Evolutionary conservation across 2,329 filamentous ascomycete genomes (phyloP).

Genomic region (Diplocarpon rosae): DNA sequence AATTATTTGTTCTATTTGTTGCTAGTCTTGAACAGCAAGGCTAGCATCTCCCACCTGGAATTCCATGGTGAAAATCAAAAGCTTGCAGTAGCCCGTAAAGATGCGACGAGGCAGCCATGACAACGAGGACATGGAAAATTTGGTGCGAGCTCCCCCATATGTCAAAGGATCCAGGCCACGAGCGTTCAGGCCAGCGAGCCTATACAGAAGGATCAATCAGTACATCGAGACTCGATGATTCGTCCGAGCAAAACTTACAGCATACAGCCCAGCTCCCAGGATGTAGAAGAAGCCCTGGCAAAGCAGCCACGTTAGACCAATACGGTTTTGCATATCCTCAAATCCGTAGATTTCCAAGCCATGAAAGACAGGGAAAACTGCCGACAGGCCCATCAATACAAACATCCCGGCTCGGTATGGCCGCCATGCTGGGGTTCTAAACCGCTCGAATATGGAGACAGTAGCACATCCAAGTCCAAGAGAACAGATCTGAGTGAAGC

Average conservation of each 20-base stretch:
- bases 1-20: too few species aligned
- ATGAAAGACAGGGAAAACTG: constrained; percentile 73
- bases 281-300: constrained; percentile 78
- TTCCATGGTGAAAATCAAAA: constrained; percentile 73
- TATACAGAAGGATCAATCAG: constrained; percentile 26
- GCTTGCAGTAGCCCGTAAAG: constrained; percentile 71
- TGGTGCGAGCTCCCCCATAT: constrained; percentile 92
- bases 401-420: constrained; percentile 86
- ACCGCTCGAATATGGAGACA: constrained; percentile 70
- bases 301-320: constrained; percentile 72
- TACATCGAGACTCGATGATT: neutral
- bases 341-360: constrained; percentile 59
- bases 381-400: constrained; percentile 73
- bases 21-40: neutral
- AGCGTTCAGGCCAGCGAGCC: constrained; percentile 74
- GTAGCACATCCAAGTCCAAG: constrained; percentile 66
- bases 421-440: constrained; percentile 73
- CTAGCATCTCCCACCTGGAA: constrained; percentile 19
- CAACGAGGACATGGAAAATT: constrained; percentile 85
- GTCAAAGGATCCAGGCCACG: constrained; percentile 69
- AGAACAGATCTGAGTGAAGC: constrained; percentile 51
- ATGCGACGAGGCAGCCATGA: constrained; percentile 73
- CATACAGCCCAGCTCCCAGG: constrained; percentile 75
- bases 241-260: constrained; percentile 39
- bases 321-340: constrained; percentile 53